Evolutionary conservation across 2,329 filamentous ascomycete species (phyloP), one percentile per base, ranked within the genome.

Genomic region (Exophiala phaeomuriformis): DNA sequence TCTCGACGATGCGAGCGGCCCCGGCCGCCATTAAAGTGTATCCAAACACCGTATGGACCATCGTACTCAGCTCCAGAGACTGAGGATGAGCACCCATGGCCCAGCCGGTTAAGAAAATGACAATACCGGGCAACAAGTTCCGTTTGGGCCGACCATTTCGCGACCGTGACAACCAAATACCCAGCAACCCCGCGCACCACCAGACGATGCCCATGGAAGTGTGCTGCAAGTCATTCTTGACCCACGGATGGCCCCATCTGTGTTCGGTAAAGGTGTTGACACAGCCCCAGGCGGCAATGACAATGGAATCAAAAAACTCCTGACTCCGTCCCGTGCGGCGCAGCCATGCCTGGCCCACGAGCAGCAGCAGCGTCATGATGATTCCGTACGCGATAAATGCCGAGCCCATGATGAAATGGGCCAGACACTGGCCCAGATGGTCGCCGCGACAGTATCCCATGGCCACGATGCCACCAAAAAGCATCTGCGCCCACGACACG

Each of bases 151-250:
- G 78, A 48, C 93, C 91, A 59, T 91, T 83, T 52, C 88, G 82
- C 67, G 85, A 88, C 58, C 82, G 81, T 68, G 89, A 95, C 37
- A 98, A 77, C 93, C 91, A 98, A 49, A 98, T 79, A 40, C 93
- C 93, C 7, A 91, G 80, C 31, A 98, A 74, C 28, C 93, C 93
- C 5, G 93, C 91, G 64, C 84, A 87, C 91, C 91, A 98, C 93
- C 93, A 98, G 48, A 98, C 83, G 58, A 98, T 82, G n/a, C 93
- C 93, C 91, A 98, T 97, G n/a, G 87, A 88, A 0, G 93, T 98
- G 70, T 98, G 93, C 69, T 98, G 91, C 73, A 95, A 82, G 69
- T 98, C 93, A 66, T 96, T 97, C 70, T 81, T 83, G 49, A 86
- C 89, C 93, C 93, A 98, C 0, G 81, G 79, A 1, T 77, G 77